Evolutionary conservation across 208 protist genomes (phyloP), one percentile per base, ranked within the genome.

Genomic region (Angomonas deanei): DNA sequence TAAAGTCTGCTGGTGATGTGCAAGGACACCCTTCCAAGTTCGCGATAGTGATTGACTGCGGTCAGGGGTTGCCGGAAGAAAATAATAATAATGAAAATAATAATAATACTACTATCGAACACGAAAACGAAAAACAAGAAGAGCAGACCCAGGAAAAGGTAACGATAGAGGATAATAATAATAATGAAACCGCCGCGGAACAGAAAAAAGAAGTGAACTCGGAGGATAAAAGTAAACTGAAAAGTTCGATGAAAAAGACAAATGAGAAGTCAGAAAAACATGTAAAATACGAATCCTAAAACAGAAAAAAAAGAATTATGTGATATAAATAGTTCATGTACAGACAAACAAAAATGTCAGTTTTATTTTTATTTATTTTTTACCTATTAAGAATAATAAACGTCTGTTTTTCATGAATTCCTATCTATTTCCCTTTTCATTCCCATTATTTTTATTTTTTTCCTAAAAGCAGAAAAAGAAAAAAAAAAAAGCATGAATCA

Each of bases 31-130:
- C 88, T 46, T 81, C 77, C 2, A 75, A 81, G 26, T 94, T 87
- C 63, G 81, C 72, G 2, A 74, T 94, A 3, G 72, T 92, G 23
- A 72, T 82, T 11, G 85, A 92, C 67, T 94, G 88, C 47, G 88
- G 88, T 17, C 69, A 73, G 10, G 88, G 84, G 11, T 55, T 31
- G 28, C 60, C 56, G n/a, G 32, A 36, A 5, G 33, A 21, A 1
- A 39, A 68, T 17, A 46, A 65, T 11, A 6, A 38, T 53, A 61
- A 72, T 50, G 46, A 36, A 26, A 36, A n/a, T 28, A 58, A 15
- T 26, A 53, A 5, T 26, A 53, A 15, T 26, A 53, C 47, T 53
- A 26, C 23, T 28, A 11, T 53, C 8, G 47, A 53, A 24, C 10
- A 53, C 8, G 47, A 53, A 6, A 53, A 24, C 21, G 42, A 33